Percentiles rank a stretch among this genome's conserved stretches.
phyloP scores from a whole-genome alignment of 495 filamentous ascomycete genomes.

The Oidiodendron maius region DNA sequence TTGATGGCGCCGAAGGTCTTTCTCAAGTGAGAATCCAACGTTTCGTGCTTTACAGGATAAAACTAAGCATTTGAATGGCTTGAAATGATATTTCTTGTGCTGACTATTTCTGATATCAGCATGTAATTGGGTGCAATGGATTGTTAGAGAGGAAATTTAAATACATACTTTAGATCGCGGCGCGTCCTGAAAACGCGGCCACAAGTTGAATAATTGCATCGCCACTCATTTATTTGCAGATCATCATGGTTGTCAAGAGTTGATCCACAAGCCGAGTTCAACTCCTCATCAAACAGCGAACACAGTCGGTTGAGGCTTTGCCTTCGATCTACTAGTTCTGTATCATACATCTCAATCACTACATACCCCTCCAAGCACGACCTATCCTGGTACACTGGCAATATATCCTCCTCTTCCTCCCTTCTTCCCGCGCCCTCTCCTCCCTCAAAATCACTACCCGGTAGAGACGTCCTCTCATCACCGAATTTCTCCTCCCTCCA shows the following conservation, averaged over 20 bases:
- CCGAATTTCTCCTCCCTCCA: neutral
- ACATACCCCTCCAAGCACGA: neutral
- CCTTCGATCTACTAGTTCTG: neutral
- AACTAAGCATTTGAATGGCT: neutral
- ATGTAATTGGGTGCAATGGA: neutral
- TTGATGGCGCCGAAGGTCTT: conserved; percentile 1
- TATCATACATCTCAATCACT: neutral
- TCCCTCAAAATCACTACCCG: neutral
- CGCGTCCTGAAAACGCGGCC: neutral
- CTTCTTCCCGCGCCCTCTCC: neutral
- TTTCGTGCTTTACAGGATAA: neutral
- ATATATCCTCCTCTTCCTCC: neutral
- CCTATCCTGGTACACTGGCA: neutral
- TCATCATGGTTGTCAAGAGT: neutral
- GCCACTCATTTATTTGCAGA: neutral
- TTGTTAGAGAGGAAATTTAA: neutral
- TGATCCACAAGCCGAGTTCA: neutral
- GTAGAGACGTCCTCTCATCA: neutral
- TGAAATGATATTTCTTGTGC: conserved; percentile 1
- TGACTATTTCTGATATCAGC: neutral
- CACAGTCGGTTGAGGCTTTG: neutral
- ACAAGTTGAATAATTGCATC: conserved; percentile 1
- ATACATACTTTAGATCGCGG: neutral
- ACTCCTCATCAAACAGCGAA: neutral
- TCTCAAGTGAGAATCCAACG: neutral